phyloP scores from a whole-genome alignment of 306 rosid species.

The Betula pendula region DNA sequence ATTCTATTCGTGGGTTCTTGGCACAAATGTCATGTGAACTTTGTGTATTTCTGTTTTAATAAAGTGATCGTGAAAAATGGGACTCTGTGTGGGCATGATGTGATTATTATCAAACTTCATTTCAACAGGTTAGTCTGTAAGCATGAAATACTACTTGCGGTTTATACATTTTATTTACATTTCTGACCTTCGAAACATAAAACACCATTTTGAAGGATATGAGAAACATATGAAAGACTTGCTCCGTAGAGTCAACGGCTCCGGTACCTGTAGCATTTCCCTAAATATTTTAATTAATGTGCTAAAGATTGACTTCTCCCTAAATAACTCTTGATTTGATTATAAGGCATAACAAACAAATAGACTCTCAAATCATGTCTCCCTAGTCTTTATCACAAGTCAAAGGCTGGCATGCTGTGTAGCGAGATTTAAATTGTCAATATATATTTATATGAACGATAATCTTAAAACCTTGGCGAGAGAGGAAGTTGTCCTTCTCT shows the following conservation, averaged over 20 bases:
- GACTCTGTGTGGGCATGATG: constrained; percentile 18
- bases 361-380: no score
- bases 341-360: no score
- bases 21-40: constrained; percentile 5
- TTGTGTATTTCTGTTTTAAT: constrained; percentile 31
- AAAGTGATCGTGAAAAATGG: constrained; percentile 29
- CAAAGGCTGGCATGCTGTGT: background rate
- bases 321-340: no score
- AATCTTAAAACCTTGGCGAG: no score
- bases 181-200: background rate
- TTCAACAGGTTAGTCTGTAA: background rate
- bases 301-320: no score
- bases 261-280: no score
- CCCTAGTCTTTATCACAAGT: background rate
- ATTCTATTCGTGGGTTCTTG: background rate
- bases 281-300: no score
- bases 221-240: background rate
- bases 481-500: background rate
- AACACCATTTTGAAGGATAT: background rate
- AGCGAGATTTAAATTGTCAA: background rate
- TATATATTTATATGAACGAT: no score
- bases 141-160: background rate
- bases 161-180: background rate
- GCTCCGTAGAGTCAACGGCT: background rate
- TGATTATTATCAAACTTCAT: background rate